Base-by-base conservation (phyloP, 805 yeast genomes). In the Pichia eremophila region DNA sequence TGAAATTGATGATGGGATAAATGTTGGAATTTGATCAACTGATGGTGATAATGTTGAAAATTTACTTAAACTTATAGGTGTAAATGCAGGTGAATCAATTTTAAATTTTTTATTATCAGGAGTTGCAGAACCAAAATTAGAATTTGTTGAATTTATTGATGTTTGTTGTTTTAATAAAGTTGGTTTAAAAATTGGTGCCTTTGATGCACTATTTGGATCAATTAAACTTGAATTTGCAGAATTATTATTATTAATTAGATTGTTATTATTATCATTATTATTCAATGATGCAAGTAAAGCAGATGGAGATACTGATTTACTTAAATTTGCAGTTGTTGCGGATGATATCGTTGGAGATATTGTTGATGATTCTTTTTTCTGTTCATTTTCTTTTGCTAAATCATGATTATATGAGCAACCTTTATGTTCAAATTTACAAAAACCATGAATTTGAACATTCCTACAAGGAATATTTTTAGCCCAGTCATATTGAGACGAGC, bases 371-470 rank as follows among this genome's bases (percentile, higher is more conserved):
- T 7, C n/a, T 15, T 34, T 34, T 34, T 2, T 14, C 17, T 34
- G 36, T 15, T 34, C 36, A 34, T 34, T 34, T 15, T 34, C 15
- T 34, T 34, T 34, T 12, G 36, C 36, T 34, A 34, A 34, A 49
- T 76, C 83, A 62, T 86, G 95, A 44, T 78, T 79, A 60, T 86
- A 88, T 2, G 82, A 83, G 61, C 96, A 88, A 11, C 95, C 95
- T 57, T 86, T 87, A 55, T 84, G 83, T 57, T 85, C 89, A 66
- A 77, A 87, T 62, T 86, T 86, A 70, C 96, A 88, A 58, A 75
- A 86, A 4, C 96, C 96, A 68, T 87, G 88, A 34, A 86, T 85
- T 43, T 83, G 78, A 47, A 87, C 81, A 58, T 88, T 88, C 62
- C 89, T 75, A 66, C 96, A 88, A 47, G 84, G 89, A 29, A 87